Percentiles rank a stretch among this genome's conserved stretches.
Conservation (phyloP, 768 basidiomycete genomes). For the Ramaria sp. region DNA sequence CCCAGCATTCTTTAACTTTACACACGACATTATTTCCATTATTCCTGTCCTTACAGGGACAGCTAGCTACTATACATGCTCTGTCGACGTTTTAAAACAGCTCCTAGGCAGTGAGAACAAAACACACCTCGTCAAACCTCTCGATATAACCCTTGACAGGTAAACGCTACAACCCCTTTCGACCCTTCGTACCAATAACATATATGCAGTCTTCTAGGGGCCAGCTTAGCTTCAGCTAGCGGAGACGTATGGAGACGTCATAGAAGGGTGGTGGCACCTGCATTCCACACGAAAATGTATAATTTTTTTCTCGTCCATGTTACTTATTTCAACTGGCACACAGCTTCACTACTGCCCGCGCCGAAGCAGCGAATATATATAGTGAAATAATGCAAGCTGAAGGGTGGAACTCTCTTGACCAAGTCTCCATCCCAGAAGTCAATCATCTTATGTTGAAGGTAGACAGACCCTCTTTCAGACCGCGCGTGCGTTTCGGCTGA, state of each 20-base stretch:
- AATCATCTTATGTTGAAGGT: slow-evolving; percentile 3
- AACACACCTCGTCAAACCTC: slow-evolving; percentile 10
- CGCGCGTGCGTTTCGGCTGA: background rate
- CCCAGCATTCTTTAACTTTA: slow-evolving; percentile 15
- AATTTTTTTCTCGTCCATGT: background rate
- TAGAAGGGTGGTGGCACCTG: slow-evolving; percentile 48
- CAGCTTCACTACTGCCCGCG: background rate
- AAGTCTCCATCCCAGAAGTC: background rate
- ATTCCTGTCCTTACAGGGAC: slow-evolving; percentile 15
- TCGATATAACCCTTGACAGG: too few relatives aligned
- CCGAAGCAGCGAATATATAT: slow-evolving; percentile 4
- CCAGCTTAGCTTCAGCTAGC: slow-evolving; percentile 50
- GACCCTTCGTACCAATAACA: background rate
- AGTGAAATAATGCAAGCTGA: slow-evolving; percentile 9
- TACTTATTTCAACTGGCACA: too few relatives aligned
- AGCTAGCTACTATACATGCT: slow-evolving; percentile 15
- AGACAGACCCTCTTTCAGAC: background rate
- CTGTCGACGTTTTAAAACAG: slow-evolving; percentile 18
- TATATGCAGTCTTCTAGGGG: background rate
- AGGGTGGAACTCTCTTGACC: background rate
- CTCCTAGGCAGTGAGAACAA: slow-evolving; percentile 15
- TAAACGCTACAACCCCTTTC: too few relatives aligned
- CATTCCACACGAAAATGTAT: slow-evolving; percentile 24
- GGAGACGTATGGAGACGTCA: slow-evolving; percentile 58
- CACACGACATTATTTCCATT: slow-evolving; percentile 18